phyloP scores from a whole-genome alignment of 2,329 filamentous ascomycete species.

The Alternaria consortialis region DNA sequence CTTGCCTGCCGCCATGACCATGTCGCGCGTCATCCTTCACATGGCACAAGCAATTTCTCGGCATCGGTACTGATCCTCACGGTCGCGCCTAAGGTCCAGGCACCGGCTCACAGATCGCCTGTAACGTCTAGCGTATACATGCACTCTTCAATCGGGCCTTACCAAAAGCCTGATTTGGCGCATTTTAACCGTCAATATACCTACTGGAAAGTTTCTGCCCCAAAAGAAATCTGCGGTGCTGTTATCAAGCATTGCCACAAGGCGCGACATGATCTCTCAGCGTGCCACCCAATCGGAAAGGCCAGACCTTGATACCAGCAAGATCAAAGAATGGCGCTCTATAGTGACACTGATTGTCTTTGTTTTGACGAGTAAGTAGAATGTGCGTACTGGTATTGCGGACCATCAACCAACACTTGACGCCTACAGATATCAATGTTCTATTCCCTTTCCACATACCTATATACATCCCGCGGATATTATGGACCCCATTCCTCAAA shows the following conservation, averaged over 20 bases:
- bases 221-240: background rate
- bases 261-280: constrained; percentile 12
- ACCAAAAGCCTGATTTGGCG: constrained; percentile 4
- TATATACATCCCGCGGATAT: constrained; percentile 64
- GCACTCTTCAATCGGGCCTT: constrained; percentile 13
- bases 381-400: background rate
- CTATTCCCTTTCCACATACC: constrained; percentile 74
- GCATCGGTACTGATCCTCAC: background rate
- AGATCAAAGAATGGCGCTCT: constrained; percentile 72
- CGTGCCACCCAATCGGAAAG: constrained; percentile 17
- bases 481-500: constrained; percentile 59
- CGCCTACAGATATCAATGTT: constrained; percentile 69
- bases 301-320: constrained; percentile 56
- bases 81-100: background rate
- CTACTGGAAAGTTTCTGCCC: background rate
- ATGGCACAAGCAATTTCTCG: constrained; percentile 2
- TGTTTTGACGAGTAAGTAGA: constrained; percentile 71
- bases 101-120: constrained; percentile 6
- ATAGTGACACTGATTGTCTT: constrained; percentile 76
- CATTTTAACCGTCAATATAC: background rate
- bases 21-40: constrained; percentile 9
- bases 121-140: constrained; percentile 1
- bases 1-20: constrained; percentile 11
- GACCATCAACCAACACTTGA: background rate
- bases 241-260: background rate